Conservation (phyloP, 306 rosid species). For the Aeschynomene evenia region DNA sequence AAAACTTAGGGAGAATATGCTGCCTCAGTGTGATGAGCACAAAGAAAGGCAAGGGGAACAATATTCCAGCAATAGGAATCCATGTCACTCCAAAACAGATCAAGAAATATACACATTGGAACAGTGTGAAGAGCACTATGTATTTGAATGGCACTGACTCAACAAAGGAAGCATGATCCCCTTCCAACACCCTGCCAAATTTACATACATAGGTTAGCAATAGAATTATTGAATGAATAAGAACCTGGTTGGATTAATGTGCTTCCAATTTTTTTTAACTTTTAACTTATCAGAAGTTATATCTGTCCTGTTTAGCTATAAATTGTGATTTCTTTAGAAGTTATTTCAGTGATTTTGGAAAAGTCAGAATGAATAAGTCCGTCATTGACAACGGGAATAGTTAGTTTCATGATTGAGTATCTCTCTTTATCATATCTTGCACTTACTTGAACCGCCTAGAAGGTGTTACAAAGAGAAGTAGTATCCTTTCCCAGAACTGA, state of each 20-base stretch:
- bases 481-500: conserved; percentile 83
- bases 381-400: not conserved
- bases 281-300: too few relatives aligned
- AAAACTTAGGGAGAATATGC: conserved; percentile 64
- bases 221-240: not conserved
- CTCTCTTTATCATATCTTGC: too few relatives aligned
- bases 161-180: conserved; percentile 73
- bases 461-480: conserved; percentile 66
- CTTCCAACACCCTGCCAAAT: conserved; percentile 57
- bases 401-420: not conserved
- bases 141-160: conserved; percentile 67
- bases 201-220: not conserved
- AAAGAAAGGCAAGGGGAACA: conserved; percentile 85
- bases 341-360: too few relatives aligned
- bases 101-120: conserved; percentile 69
- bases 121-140: conserved; percentile 58
- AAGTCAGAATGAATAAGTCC: too few relatives aligned
- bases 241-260: too few relatives aligned
- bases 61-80: conserved; percentile 87
- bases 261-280: too few relatives aligned
- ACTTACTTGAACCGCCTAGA: conserved; percentile 73
- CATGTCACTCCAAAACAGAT: conserved; percentile 61
- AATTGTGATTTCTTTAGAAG: too few relatives aligned
- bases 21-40: conserved; percentile 66
- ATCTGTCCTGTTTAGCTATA: too few relatives aligned